Conservation (phyloP, 371 early-diverging fungal genomes). For the Thermomucor indicae-seudaticae region DNA sequence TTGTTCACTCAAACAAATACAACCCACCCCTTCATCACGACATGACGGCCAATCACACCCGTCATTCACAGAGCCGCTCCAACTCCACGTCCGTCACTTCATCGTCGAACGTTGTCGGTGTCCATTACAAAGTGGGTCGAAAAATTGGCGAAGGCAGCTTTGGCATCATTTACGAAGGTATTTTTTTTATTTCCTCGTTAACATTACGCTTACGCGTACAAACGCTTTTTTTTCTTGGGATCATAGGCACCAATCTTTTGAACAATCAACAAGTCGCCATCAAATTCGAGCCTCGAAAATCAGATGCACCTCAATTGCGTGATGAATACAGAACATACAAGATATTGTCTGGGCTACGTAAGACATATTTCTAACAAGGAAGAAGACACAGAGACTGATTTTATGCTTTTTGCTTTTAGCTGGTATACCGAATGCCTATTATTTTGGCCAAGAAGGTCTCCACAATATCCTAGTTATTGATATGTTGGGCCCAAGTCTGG, state of each 20-base stretch:
- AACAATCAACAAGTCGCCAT: constrained; percentile 82
- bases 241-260: constrained; percentile 50
- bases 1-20: background rate
- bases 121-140: constrained; percentile 87
- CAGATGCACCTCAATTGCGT: constrained; percentile 85
- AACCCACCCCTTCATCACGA: background rate
- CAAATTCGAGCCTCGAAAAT: constrained; percentile 85
- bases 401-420: constrained; percentile 27
- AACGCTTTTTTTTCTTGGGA: background rate
- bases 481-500: constrained; percentile 90
- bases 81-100: constrained; percentile 17
- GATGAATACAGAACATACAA: constrained; percentile 87
- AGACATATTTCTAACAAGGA: constrained; percentile 11
- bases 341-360: constrained; percentile 62
- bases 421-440: constrained; percentile 85
- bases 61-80: constrained; percentile 14
- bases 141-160: constrained; percentile 96
- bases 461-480: constrained; percentile 96
- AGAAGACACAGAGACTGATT: background rate
- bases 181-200: background rate
- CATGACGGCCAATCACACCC: constrained; percentile 15
- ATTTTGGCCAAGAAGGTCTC: constrained; percentile 93
- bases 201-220: background rate
- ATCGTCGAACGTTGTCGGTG: constrained; percentile 71
- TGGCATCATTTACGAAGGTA: constrained; percentile 96